Percentiles rank a stretch among this genome's conserved stretches.
Conservation (phyloP, 331 rosid genomes). For the Dryas integrifolia region DNA sequence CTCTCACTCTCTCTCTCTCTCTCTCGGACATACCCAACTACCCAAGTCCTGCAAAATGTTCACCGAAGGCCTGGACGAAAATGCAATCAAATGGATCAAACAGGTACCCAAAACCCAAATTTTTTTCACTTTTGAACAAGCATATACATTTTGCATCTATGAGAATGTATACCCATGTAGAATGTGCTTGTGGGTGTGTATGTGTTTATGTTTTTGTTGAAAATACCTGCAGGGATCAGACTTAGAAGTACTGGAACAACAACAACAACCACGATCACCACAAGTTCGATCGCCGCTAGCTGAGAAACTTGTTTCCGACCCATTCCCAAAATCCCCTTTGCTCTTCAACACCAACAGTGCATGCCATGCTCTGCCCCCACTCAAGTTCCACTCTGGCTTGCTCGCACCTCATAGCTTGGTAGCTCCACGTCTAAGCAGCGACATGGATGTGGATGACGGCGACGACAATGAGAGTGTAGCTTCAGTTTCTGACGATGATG, state of each 20-base stretch:
- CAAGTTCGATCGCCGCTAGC: slow-evolving; percentile 57
- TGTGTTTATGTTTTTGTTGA: background rate
- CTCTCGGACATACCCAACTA: background rate
- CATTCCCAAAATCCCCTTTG: slow-evolving; percentile 59
- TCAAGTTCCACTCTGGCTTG: slow-evolving; percentile 60
- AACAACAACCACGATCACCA: slow-evolving; percentile 8
- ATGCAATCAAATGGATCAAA: slow-evolving; percentile 81
- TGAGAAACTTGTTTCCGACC: slow-evolving; percentile 34
- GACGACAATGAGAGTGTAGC: slow-evolving; percentile 48
- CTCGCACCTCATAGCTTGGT: slow-evolving; percentile 49
- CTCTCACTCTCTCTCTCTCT: slow-evolving; percentile 7
- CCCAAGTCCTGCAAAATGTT: slow-evolving; percentile 45
- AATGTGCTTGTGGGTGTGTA: too few relatives aligned
- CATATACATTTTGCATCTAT: background rate
- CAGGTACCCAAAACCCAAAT: slow-evolving; percentile 40
- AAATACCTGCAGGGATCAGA: slow-evolving; percentile 48
- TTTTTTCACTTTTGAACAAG: background rate
- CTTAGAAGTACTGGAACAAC: slow-evolving; percentile 30
- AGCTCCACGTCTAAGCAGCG: slow-evolving; percentile 22
- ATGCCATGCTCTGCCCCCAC: slow-evolving; percentile 64
- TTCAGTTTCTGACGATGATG: slow-evolving; percentile 44
- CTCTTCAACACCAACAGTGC: slow-evolving; percentile 26
- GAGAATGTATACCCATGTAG: background rate
- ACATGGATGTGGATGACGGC: slow-evolving; percentile 20
- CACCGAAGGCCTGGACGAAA: slow-evolving; percentile 91